Conservation (phyloP, 108 stramenopile genomes). For the Cyclostephanos invisitatus region DNA sequence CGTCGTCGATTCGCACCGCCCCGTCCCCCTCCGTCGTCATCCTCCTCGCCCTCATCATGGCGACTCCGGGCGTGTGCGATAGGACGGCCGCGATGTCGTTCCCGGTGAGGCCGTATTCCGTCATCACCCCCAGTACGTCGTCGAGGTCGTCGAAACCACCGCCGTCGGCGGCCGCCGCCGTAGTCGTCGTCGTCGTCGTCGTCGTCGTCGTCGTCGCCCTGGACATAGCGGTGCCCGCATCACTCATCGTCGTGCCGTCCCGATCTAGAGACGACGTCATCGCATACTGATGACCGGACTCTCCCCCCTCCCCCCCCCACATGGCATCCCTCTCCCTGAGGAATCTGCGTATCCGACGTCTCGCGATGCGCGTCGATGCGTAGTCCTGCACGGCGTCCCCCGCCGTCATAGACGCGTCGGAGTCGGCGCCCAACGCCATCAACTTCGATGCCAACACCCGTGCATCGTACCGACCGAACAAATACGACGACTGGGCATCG, state of each 20-base stretch:
- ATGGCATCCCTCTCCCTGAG: constrained; percentile 62
- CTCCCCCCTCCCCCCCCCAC: constrained; percentile 39
- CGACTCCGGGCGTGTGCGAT: constrained; percentile 71
- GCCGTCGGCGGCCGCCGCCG: constrained; percentile 27
- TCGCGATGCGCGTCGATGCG: constrained; percentile 52
- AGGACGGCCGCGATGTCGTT: constrained; percentile 67
- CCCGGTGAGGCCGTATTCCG: constrained; percentile 64
- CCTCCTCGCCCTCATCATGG: constrained; percentile 60
- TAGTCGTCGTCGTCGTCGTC: constrained; percentile 42
- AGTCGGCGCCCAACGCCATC: constrained; percentile 48
- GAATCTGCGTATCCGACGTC: constrained; percentile 66
- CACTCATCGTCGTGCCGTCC: constrained; percentile 20
- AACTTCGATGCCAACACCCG: constrained; percentile 57
- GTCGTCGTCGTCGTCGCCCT: not conserved
- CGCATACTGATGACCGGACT: too few species aligned
- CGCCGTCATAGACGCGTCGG: constrained; percentile 44
- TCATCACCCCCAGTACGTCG: constrained; percentile 54
- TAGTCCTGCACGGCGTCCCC: constrained; percentile 67
- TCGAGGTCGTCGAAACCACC: constrained; percentile 50
- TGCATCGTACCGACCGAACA: constrained; percentile 56
- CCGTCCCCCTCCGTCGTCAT: not conserved
- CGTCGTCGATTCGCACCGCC: constrained; percentile 46
- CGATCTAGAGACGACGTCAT: constrained; percentile 13
- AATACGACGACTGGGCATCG: not conserved
- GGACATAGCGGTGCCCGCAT: too few species aligned